phyloP scores from a whole-genome alignment of 441 rosid species.

The Syzygium malaccense region DNA sequence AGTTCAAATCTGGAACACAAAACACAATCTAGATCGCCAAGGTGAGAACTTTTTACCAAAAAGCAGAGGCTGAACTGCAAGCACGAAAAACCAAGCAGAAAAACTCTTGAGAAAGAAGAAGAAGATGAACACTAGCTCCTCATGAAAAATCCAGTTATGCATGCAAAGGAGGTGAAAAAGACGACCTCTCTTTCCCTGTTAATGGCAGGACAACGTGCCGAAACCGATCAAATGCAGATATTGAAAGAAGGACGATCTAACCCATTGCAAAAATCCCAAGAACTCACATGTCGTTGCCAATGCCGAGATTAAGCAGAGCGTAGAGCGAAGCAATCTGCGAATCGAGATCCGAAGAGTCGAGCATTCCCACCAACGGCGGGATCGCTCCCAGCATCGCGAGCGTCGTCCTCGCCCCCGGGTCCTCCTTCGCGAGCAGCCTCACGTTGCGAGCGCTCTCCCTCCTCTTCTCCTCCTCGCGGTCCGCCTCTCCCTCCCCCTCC shows the following conservation, averaged over 20 bases:
- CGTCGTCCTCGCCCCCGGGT: constrained; percentile 56
- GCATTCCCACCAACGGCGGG: constrained; percentile 86
- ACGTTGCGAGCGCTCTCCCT: constrained; percentile 46
- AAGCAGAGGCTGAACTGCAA: neutral
- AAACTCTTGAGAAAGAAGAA: neutral
- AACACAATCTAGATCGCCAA: neutral
- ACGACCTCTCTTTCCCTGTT: neutral
- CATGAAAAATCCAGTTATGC: neutral
- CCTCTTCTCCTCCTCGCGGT: constrained; percentile 4
- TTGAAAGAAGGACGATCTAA: neutral
- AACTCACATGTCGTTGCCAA: constrained; percentile 83
- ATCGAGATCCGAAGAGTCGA: constrained; percentile 44
- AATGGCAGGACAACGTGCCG: neutral
- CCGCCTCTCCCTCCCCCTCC: neutral
- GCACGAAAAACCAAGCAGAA: neutral
- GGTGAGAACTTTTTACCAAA: neutral
- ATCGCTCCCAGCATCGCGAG: constrained; percentile 88
- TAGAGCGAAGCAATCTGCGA: constrained; percentile 72
- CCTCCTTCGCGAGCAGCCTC: constrained; percentile 68
- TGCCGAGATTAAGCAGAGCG: constrained; percentile 90
- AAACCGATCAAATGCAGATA: neutral
- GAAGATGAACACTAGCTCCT: neutral
- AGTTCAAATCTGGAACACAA: neutral
- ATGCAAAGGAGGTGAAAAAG: neutral
- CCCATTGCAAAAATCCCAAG: neutral